These are phyloP conservation scores for Butyriboletus loyo DNA, from an alignment of 768 basidiomycete species.

Conservation along the genomic window DNA sequence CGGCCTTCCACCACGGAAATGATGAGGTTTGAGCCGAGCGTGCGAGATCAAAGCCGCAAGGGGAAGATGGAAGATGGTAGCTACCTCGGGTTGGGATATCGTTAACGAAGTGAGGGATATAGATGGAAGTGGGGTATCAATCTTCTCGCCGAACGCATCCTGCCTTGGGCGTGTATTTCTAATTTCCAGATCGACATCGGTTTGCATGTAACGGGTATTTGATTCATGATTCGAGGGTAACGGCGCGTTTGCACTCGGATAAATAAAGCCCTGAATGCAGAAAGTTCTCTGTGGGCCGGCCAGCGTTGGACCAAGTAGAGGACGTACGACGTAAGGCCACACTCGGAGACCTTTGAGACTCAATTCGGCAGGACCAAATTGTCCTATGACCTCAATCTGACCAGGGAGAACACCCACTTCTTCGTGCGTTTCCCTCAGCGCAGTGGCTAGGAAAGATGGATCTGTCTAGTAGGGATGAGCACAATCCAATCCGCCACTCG, in stretches of 20 bases:
- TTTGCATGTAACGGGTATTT: slow-evolving; percentile 1
- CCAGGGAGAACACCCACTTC: slow-evolving; percentile 63
- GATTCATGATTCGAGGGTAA: background rate
- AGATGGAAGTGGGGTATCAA: slow-evolving; percentile 55
- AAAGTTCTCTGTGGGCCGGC: background rate
- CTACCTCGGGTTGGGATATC: slow-evolving; percentile 63
- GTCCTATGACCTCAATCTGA: slow-evolving; percentile 64
- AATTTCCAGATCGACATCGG: background rate
- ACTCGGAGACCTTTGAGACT: slow-evolving; percentile 61
- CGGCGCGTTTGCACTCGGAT: slow-evolving; percentile 12
- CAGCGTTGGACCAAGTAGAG: background rate
- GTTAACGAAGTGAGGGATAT: slow-evolving; percentile 50
- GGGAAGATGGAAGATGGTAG: slow-evolving; percentile 68
- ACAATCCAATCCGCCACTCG: background rate
- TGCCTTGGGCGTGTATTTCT: background rate
- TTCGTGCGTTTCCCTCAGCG: slow-evolving; percentile 71
- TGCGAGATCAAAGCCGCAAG: slow-evolving; percentile 48
- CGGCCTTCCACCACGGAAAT: slow-evolving; percentile 52
- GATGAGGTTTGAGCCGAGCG: slow-evolving; percentile 44
- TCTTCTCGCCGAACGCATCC: background rate
- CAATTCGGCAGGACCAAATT: slow-evolving; percentile 58
- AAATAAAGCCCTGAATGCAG: slow-evolving; percentile 39
- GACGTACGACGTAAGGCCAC: slow-evolving; percentile 74
- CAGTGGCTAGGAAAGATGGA: slow-evolving; percentile 50
- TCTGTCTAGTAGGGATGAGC: slow-evolving; percentile 42